Evolutionary conservation across 495 filamentous ascomycete genomes (phyloP), one percentile per base, ranked within the genome.

Genomic region (Emericellopsis terricola): DNA sequence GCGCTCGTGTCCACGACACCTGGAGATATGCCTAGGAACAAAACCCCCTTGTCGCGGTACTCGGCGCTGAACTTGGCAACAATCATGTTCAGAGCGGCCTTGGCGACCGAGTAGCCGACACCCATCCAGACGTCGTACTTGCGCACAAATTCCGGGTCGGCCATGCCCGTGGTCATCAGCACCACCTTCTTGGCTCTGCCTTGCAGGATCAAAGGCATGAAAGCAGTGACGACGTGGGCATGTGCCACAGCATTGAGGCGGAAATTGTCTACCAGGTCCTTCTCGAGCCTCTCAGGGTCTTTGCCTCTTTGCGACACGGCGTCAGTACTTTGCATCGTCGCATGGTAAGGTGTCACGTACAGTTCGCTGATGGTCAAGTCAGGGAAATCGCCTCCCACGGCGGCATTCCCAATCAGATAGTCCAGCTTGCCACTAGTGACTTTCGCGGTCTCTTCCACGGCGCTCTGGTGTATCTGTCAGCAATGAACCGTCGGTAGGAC

Each of bases 141-240:
- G 18, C 41, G 37, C 20, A 38, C 46, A 14, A 55, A 17, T 11
- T 46, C 42, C 8, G 34, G 15, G 37, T 68, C 69, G 1, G 51
- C 65, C 16, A 50, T 17, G 18, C 64, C 70, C 8, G 43, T 57
- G 8, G 65, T 63, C 18, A 75, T 60, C 17, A 58, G 34, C 34
- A 75, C 56, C 33, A 72, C 55, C 38, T 76, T 76, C 46, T 72
- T 74, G 17, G 17, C 41, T 8, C 46, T 42, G 18, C 67, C 64
- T n/a, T 53, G 50, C 2, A 49, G 44, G 39, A 74, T 52, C 0
- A 73, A 53, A 4, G 69, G 65, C 2, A 68, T 19, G 48, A 68
- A 73, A n/a, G 55, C 34, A 44, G 67, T 64, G 43, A 64, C 53
- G 8, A 59, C 41, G 36, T 63, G 52, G 39, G 67, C 50, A 33